Evolutionary conservation across 1,284 basidiomycete genomes (phyloP).

Genomic region (Phlebopus sp.): DNA sequence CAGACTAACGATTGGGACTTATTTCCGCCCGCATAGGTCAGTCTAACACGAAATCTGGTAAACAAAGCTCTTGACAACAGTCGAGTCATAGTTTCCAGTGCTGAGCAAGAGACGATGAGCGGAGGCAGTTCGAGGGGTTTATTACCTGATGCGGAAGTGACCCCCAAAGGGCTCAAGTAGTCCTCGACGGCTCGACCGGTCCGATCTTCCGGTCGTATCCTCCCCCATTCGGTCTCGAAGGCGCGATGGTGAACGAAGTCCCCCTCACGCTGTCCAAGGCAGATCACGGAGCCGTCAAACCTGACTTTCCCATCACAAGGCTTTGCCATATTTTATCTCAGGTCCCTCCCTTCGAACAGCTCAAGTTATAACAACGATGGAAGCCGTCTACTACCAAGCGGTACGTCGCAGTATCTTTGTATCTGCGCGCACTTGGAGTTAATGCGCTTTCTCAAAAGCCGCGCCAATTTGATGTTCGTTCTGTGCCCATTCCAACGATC

Average conservation of each 20-base stretch:
- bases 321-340: too few species aligned
- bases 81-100: too few species aligned
- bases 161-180: neutral
- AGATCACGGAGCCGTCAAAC: neutral
- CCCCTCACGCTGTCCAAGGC: neutral
- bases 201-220: neutral
- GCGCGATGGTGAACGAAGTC: too few species aligned
- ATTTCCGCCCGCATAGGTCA: too few species aligned
- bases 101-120: too few species aligned
- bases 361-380: constrained; percentile 14
- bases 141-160: neutral
- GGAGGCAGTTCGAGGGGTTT: too few species aligned
- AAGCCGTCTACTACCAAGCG: constrained; percentile 22
- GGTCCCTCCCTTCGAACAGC: too few species aligned
- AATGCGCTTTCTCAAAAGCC: constrained; percentile 29
- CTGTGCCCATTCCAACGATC: constrained; percentile 52
- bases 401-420: constrained; percentile 1
- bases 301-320: too few species aligned
- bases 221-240: neutral
- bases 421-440: neutral
- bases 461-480: constrained; percentile 44
- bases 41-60: too few species aligned
- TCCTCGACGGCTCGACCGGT: neutral
- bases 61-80: too few species aligned
- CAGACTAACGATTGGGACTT: too few species aligned